These are phyloP conservation scores for Bifiguratus adelaidae DNA, from an alignment of 192 early-diverging fungal genomes.

Conservation along the genomic window DNA sequence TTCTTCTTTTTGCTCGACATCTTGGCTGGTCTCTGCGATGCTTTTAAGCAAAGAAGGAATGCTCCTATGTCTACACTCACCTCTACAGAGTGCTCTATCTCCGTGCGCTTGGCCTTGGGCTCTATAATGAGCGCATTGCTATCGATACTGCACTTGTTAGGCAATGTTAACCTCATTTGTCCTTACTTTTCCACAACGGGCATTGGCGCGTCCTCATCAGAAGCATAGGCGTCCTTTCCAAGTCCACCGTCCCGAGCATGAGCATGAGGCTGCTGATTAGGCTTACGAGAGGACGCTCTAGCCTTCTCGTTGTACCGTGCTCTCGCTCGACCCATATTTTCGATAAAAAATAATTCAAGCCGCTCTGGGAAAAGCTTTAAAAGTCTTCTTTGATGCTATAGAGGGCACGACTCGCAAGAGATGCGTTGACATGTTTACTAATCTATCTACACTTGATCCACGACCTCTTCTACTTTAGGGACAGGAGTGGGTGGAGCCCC, in stretches of 20 bases:
- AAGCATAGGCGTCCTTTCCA: background rate
- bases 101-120: background rate
- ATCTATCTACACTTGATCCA: too few relatives aligned
- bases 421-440: too few relatives aligned
- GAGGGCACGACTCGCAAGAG: too few relatives aligned
- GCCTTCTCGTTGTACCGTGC: slow-evolving; percentile 47
- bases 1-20: slow-evolving; percentile 67
- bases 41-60: slow-evolving; percentile 7
- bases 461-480: too few relatives aligned
- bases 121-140: background rate
- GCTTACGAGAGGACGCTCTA: slow-evolving; percentile 27
- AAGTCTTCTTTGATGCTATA: too few relatives aligned
- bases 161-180: slow-evolving; percentile 7
- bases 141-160: slow-evolving; percentile 6
- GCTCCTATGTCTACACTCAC: background rate
- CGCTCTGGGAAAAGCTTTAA: too few relatives aligned
- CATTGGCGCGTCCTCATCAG: background rate
- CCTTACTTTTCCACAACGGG: slow-evolving; percentile 3
- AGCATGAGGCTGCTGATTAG: slow-evolving; percentile 28
- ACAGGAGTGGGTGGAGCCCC: too few relatives aligned
- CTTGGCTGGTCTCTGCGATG: slow-evolving; percentile 15
- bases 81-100: background rate
- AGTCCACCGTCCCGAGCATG: slow-evolving; percentile 39
- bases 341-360: background rate
- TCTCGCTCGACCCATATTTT: slow-evolving; percentile 34